Conservation (phyloP, 129 eudicot species). For the Heracleum sosnowskyi region DNA sequence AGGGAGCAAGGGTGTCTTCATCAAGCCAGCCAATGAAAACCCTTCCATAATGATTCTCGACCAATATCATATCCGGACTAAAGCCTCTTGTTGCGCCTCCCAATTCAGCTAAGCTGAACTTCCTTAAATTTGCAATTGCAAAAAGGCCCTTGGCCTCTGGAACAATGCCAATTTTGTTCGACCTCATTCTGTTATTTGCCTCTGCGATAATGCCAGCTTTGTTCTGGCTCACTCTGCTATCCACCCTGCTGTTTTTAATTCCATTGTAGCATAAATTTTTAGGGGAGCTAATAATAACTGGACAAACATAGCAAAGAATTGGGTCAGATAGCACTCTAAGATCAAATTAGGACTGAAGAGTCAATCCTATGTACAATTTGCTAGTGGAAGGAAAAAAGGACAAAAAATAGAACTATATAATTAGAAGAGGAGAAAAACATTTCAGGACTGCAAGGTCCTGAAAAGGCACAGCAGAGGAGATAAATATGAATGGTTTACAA, state of each 20-base stretch:
- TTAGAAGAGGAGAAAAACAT: neutral
- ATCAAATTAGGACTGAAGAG: neutral
- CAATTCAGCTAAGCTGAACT: constrained; percentile 19
- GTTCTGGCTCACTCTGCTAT: neutral
- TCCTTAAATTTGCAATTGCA: constrained; percentile 7
- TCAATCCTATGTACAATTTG: neutral
- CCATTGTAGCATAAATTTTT: neutral
- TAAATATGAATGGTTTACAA: neutral
- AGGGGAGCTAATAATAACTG: neutral
- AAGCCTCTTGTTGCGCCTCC: constrained; percentile 20
- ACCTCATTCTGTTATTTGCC: neutral
- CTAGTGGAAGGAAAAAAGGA: neutral
- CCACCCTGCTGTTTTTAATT: neutral
- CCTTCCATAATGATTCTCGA: constrained; percentile 14
- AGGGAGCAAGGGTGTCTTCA: constrained; percentile 15
- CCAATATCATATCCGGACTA: constrained; percentile 12
- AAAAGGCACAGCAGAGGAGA: neutral
- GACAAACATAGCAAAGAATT: neutral
- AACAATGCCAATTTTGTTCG: neutral
- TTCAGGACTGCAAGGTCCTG: neutral
- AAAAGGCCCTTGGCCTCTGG: neutral
- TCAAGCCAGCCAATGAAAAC: constrained; percentile 22
- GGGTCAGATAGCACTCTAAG: neutral
- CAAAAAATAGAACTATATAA: neutral
- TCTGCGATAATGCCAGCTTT: neutral